A percentile compares a stretch with the other conserved stretches of the same genome.
Evolutionary conservation across 139 green algal genomes (phyloP).

Genomic region (Tetratostichococcus sp.): DNA sequence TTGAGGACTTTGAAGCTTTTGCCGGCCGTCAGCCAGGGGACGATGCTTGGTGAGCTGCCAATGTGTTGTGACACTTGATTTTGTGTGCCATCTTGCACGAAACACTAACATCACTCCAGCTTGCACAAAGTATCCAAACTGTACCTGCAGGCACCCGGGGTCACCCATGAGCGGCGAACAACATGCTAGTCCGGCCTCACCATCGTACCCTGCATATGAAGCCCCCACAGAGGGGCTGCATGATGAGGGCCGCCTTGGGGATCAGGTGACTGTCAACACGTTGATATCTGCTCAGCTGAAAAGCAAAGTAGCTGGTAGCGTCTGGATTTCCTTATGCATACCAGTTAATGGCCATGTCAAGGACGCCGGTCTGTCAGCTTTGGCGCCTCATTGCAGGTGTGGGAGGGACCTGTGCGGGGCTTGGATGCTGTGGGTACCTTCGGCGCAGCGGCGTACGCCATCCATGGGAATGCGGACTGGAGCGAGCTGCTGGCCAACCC

Average conservation of each 20-base stretch:
- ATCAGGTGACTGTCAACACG: not conserved
- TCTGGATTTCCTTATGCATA: too few relatives aligned
- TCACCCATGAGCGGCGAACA: not conserved
- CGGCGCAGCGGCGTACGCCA: not conserved
- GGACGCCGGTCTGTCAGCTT: too few relatives aligned
- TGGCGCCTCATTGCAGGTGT: not conserved
- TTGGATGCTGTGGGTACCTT: not conserved
- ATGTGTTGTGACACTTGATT: too few relatives aligned
- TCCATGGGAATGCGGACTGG: not conserved
- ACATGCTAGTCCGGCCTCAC: not conserved
- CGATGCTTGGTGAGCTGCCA: too few relatives aligned
- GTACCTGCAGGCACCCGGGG: not conserved
- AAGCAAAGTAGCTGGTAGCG: too few relatives aligned
- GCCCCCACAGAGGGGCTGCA: not conserved
- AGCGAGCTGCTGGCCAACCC: not conserved
- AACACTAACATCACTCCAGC: too few relatives aligned
- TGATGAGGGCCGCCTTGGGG: not conserved
- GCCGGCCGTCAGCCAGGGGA: too few relatives aligned
- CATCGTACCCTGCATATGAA: not conserved
- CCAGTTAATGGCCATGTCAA: too few relatives aligned
- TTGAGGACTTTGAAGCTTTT: not conserved
- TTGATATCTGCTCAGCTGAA: too few relatives aligned
- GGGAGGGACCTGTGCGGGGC: not conserved
- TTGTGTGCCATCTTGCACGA: too few relatives aligned
- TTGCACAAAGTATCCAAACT: too few relatives aligned